Conservation (phyloP, 2,329 filamentous ascomycete species). For the Triangularia setosa region DNA sequence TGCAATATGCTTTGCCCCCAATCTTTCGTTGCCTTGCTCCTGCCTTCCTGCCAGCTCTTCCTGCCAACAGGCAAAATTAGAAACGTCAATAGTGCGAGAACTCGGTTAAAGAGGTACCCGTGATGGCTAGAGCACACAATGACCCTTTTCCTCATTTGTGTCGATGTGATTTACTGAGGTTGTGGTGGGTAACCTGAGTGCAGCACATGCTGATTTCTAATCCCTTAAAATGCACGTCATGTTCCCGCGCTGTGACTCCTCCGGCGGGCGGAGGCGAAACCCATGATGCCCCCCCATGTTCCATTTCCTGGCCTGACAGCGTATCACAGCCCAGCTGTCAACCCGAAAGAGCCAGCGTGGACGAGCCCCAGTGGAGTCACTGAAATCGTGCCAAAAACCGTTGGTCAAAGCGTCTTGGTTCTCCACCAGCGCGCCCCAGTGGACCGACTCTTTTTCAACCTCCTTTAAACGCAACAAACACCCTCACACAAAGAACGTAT, state of each 20-base stretch:
- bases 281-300: not conserved
- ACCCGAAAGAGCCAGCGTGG: not conserved
- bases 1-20: not conserved
- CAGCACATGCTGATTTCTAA: not conserved
- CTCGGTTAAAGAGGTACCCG: not conserved
- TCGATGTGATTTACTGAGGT: not conserved
- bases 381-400: constrained; percentile 6
- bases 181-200: not conserved
- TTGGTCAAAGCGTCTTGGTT: constrained; percentile 3
- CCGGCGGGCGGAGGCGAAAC: not conserved
- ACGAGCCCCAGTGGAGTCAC: not conserved
- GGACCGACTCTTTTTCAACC: not conserved
- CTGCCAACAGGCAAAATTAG: not conserved
- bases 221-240: not conserved
- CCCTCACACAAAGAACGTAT: not conserved
- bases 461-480: not conserved
- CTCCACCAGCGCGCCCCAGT: not conserved
- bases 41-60: not conserved
- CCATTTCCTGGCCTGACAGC: not conserved
- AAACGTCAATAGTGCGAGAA: not conserved
- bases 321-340: not conserved
- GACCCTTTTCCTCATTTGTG: not conserved
- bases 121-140: not conserved
- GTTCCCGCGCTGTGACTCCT: not conserved
- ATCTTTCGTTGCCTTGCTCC: not conserved